A percentile compares a stretch with the other conserved stretches of the same genome.
These are phyloP conservation scores for Geotrichum carabidarum DNA, from an alignment of 1,139 yeast species.

Conservation along the genomic window DNA sequence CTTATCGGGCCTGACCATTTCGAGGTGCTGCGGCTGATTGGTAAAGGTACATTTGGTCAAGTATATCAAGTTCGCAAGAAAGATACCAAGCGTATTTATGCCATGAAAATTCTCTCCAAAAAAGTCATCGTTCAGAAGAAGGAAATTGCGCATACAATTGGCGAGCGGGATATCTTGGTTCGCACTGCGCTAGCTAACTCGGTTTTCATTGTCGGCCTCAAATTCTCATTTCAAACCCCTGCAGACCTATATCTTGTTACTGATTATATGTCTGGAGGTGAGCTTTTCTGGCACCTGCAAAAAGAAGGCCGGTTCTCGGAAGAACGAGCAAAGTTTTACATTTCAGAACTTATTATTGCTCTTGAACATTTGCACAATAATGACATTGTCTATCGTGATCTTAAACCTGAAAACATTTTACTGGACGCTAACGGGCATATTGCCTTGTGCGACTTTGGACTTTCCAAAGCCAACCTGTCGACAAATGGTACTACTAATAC, in stretches of 20 bases:
- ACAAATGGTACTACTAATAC: conserved; percentile 92
- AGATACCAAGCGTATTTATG: conserved; percentile 85
- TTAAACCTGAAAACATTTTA: conserved; percentile 89
- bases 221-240: conserved; percentile 93
- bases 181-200: conserved; percentile 79
- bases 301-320: conserved; percentile 91
- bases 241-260: conserved; percentile 87
- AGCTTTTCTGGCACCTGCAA: conserved; percentile 94
- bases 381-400: conserved; percentile 89
- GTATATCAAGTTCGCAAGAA: conserved; percentile 90
- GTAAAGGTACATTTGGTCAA: conserved; percentile 96
- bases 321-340: conserved; percentile 90
- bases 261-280: conserved; percentile 98
- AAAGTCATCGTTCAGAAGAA: conserved; percentile 93
- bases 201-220: conserved; percentile 88
- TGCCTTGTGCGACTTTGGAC: conserved; percentile 93
- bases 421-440: conserved; percentile 96
- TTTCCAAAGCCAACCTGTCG: conserved; percentile 84
- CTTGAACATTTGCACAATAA: conserved; percentile 88
- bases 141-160: conserved; percentile 96
- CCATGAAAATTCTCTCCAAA: conserved; percentile 93
- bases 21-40: conserved; percentile 80
- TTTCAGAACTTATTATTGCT: conserved; percentile 89
- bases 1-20: conserved; percentile 92
- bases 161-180: conserved; percentile 89